phyloP scores from a whole-genome alignment of 495 filamentous ascomycete genomes.

The Opeltia flavorubescens region DNA sequence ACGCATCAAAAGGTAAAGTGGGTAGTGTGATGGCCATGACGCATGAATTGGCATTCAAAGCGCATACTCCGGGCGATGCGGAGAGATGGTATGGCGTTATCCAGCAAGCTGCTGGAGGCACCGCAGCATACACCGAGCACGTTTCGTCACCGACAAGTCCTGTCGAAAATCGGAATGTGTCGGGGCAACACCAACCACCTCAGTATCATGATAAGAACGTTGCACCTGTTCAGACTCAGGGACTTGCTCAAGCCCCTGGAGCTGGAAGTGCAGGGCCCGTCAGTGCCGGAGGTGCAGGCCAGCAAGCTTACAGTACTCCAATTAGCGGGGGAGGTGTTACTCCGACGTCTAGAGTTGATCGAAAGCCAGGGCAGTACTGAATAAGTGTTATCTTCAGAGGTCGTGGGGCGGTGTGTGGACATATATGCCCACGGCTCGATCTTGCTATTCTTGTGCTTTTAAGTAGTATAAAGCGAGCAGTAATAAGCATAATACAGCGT shows the following conservation, averaged over 20 bases:
- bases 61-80: slow-evolving; percentile 58
- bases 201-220: slow-evolving; percentile 15
- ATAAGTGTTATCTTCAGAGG: not conserved
- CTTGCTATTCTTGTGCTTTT: no score
- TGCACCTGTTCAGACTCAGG: slow-evolving; percentile 22
- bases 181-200: slow-evolving; percentile 6
- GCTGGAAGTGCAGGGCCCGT: not conserved
- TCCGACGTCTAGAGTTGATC: slow-evolving; percentile 10
- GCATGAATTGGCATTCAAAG: slow-evolving; percentile 57
- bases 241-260: slow-evolving; percentile 12
- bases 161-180: slow-evolving; percentile 13
- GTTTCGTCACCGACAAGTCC: slow-evolving; percentile 19
- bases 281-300: not conserved
- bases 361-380: slow-evolving; percentile 17
- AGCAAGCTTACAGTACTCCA: slow-evolving; percentile 3
- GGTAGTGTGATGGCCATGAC: slow-evolving; percentile 44
- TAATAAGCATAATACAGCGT: no score
- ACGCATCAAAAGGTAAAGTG: slow-evolving; percentile 48
- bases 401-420: no score
- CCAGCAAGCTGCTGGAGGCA: slow-evolving; percentile 24
- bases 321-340: slow-evolving; percentile 1
- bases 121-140: slow-evolving; percentile 18
- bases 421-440: no score
- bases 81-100: slow-evolving; percentile 74
- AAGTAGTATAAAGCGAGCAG: no score